Percentiles rank a stretch among this genome's conserved stretches.
phyloP scores from a whole-genome alignment of 768 basidiomycete species.

The Tulasnella sp. region DNA sequence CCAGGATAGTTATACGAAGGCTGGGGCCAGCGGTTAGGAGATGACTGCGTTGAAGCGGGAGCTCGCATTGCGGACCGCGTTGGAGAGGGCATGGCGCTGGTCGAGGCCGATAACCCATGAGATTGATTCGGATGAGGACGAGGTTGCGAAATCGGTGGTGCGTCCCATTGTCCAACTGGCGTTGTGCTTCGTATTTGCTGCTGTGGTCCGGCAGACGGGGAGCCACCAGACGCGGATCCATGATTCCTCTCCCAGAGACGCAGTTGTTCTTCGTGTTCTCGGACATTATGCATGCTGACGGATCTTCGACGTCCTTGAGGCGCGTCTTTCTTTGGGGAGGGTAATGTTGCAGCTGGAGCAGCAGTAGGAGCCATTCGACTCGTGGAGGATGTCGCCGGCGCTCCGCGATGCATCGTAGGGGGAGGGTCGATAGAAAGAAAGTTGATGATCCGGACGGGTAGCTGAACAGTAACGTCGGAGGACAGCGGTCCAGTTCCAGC shows the following conservation, averaged over 20 bases:
- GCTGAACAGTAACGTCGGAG: conserved; percentile 61
- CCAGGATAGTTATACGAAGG: background rate
- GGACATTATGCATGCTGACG: conserved; percentile 14
- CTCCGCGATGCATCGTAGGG: conserved; percentile 37
- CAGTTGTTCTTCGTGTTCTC: conserved; percentile 22
- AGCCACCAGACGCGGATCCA: background rate
- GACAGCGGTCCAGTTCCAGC: conserved; percentile 57
- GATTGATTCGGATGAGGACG: background rate
- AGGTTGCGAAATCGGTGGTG: background rate
- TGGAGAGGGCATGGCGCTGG: background rate
- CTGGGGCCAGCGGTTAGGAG: background rate
- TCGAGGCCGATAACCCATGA: background rate
- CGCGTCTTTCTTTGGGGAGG: background rate
- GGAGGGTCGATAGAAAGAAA: conserved; percentile 84
- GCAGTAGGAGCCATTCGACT: background rate
- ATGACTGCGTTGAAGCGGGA: background rate
- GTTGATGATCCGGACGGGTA: conserved; percentile 76
- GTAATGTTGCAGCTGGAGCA: background rate
- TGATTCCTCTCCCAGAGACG: conserved; percentile 8
- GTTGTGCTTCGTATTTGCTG: background rate
- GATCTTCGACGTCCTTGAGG: conserved; percentile 3
- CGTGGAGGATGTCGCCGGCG: background rate
- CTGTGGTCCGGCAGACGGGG: background rate
- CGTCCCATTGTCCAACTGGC: background rate
- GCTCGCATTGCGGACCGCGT: background rate